Evolutionary conservation across 176 grass and related monocot genomes (phyloP), one percentile per base, ranked within the genome.

Genomic region (Avena sativa): DNA sequence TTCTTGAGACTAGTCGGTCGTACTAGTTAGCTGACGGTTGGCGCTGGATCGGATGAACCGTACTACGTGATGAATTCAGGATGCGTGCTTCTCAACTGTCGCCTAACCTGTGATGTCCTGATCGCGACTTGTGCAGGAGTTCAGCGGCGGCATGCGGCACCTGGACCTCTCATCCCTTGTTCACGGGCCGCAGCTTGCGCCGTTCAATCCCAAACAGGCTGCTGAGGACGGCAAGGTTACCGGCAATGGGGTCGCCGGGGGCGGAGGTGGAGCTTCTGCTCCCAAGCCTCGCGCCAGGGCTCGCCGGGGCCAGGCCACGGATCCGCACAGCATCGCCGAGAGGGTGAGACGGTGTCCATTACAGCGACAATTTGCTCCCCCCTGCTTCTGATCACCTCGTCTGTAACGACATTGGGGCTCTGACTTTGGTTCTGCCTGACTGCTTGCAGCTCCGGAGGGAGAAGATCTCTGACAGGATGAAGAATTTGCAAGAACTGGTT

Each of bases 401-500:
- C 19, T 17, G 0, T 19, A 71, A 48, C 1, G 30, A 21, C 7
- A 9, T 21, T 20, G 11, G 20, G 51, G 28, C 3, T 60, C 5
- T 40, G 9, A 48, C 12, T 7, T 38, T 1, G 58, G 36, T 85
- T 60, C 1, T 23, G 6, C 17, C 64, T 76, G 43, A 8, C 4
- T 43, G 49, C 6, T 80, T 86, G 71, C 89, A 96, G 92, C 89
- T 93, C 62, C 82, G 89, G 21, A 93, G 92, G 79, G 92, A 93
- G 89, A 96, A 90, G 84, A 96, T 93, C 34, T 89, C 92, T 62
- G 92, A 93, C 52, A 90, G 94, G 87, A 93, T 96, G 94, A 96
- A 93, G 72, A 86, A 91, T 26, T 82, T 96, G 4, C 92, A 93
- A 50, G 92, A 92, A 70, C 89, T 96, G 5, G 91, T 96, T 76